Conservation (phyloP, 768 basidiomycete species). For the Chalciporus pseudorubinellus region DNA sequence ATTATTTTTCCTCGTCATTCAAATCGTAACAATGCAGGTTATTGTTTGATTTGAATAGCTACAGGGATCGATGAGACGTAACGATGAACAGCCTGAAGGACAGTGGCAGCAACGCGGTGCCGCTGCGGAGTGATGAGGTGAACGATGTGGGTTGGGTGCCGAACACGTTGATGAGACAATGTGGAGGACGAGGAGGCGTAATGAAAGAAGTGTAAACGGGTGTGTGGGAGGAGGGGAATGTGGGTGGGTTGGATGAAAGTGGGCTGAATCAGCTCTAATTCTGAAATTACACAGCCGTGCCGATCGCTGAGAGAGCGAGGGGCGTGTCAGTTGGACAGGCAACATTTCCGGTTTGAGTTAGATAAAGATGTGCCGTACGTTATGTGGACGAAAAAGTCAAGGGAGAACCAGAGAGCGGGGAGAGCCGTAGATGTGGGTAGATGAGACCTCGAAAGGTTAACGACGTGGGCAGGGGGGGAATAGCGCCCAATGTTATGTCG, state of each 20-base stretch:
- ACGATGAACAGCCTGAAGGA: slow-evolving; percentile 5
- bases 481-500: slow-evolving; percentile 22
- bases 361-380: slow-evolving; percentile 33
- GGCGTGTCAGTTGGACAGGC: slow-evolving; percentile 31
- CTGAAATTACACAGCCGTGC: slow-evolving; percentile 31
- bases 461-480: slow-evolving; percentile 26
- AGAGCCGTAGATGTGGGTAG: slow-evolving; percentile 24
- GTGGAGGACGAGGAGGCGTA: slow-evolving; percentile 1
- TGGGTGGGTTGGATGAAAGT: not conserved
- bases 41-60: slow-evolving; percentile 20
- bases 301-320: slow-evolving; percentile 28
- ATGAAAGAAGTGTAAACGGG: slow-evolving; percentile 12
- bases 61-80: slow-evolving; percentile 16
- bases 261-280: slow-evolving; percentile 27
- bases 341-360: slow-evolving; percentile 31
- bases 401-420: slow-evolving; percentile 6
- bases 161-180: slow-evolving; percentile 21
- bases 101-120: slow-evolving; percentile 25
- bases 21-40: slow-evolving; percentile 1
- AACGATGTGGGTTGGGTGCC: slow-evolving; percentile 1
- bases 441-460: slow-evolving; percentile 34
- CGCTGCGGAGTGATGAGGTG: slow-evolving; percentile 13
- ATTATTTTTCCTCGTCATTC: slow-evolving; percentile 1
- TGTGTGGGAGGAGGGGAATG: slow-evolving; percentile 11
- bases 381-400: slow-evolving; percentile 24